Evolutionary conservation across 805 yeast genomes (phyloP).

Genomic region (Starmerella apis): DNA sequence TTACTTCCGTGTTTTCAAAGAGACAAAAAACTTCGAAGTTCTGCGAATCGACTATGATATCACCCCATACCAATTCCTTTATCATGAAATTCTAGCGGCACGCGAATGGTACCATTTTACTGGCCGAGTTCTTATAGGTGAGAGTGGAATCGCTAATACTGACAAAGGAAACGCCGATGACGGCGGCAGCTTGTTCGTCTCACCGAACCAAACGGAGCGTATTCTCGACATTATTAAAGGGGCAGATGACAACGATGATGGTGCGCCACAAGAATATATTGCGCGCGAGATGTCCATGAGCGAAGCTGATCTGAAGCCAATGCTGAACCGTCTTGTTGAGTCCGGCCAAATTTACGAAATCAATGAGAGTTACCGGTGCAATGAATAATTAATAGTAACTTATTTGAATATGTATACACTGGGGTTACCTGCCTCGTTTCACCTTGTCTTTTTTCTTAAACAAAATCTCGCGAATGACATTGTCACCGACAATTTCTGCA

Average conservation of each 20-base stretch:
- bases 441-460: conserved; percentile 2
- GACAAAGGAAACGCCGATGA: neutral
- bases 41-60: conserved; percentile 37
- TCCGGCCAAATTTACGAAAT: conserved; percentile 17
- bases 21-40: conserved; percentile 42
- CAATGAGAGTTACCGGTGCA: conserved; percentile 11
- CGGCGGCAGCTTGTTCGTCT: conserved; percentile 13
- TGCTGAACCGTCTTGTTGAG: conserved; percentile 6
- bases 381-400: neutral
- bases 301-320: neutral
- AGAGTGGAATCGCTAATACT: neutral
- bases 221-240: conserved; percentile 13
- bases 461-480: conserved; percentile 15
- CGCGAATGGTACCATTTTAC: conserved; percentile 35
- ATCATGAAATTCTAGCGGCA: conserved; percentile 52
- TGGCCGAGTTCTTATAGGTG: conserved; percentile 20
- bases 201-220: conserved; percentile 8
- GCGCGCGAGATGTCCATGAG: conserved; percentile 15
- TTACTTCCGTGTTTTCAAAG: conserved; percentile 40
- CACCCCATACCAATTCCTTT: conserved; percentile 42
- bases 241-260: conserved; percentile 17
- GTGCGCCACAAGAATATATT: conserved; percentile 14
- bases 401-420: neutral
- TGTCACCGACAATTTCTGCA: conserved; percentile 21
- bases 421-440: neutral